phyloP scores from a whole-genome alignment of 2,329 filamentous ascomycete species.

The Aspergillus caelatus region DNA sequence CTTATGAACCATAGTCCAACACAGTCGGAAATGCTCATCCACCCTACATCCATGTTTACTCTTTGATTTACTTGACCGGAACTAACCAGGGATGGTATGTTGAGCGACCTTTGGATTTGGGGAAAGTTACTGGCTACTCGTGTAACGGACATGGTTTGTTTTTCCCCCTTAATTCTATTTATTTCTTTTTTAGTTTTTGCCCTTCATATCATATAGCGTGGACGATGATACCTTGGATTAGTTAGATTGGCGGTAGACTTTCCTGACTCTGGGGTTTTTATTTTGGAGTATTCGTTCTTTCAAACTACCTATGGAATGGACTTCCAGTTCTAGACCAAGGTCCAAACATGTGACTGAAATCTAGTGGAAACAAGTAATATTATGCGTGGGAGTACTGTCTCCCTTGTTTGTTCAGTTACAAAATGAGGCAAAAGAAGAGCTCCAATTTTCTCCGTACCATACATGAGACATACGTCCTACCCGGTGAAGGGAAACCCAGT shows the following conservation, averaged over 20 bases:
- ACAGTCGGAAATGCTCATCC: not conserved
- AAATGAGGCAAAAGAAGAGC: constrained; percentile 12
- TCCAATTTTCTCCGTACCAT: constrained; percentile 33
- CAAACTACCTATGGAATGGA: not conserved
- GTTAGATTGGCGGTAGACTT: constrained; percentile 1
- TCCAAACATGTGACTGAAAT: not conserved
- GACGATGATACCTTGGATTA: constrained; percentile 1
- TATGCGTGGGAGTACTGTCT: not conserved
- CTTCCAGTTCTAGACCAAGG: not conserved
- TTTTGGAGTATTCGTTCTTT: not conserved
- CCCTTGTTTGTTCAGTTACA: not conserved
- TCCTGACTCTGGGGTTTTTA: not conserved
- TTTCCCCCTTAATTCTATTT: not conserved
- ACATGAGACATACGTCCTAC: constrained; percentile 26
- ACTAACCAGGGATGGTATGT: not conserved
- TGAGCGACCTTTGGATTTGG: not conserved
- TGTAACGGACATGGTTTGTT: not conserved
- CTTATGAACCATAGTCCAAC: not conserved
- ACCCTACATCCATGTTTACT: not conserved
- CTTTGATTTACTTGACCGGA: not conserved
- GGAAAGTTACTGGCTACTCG: not conserved
- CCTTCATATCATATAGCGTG: not conserved
- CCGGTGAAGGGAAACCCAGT: constrained; percentile 20
- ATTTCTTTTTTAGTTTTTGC: not conserved
- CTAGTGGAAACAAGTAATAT: not conserved